phyloP scores from a whole-genome alignment of 2,329 filamentous ascomycete species.

The Cladophialophora carrionii region DNA sequence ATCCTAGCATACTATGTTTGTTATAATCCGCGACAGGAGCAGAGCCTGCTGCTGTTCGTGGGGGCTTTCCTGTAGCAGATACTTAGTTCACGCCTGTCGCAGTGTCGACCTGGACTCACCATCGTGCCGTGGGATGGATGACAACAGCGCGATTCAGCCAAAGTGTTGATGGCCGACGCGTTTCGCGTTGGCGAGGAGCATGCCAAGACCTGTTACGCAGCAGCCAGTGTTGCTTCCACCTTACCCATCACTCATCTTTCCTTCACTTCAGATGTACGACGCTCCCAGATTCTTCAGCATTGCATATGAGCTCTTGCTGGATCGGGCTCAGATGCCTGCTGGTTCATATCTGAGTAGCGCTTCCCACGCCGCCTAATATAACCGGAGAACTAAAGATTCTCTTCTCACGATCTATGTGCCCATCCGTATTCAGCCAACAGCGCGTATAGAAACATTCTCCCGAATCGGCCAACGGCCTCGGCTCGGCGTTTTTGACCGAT shows the following conservation, averaged over 20 bases:
- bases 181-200: neutral
- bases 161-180: neutral
- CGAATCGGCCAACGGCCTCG: neutral
- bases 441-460: slow-evolving; percentile 6
- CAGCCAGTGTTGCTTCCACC: neutral
- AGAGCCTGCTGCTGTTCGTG: slow-evolving; percentile 97
- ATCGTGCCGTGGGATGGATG: neutral
- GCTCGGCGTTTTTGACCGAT: neutral
- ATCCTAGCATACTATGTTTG: slow-evolving; percentile 76
- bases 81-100: slow-evolving; percentile 4
- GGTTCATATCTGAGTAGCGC: neutral
- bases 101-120: neutral
- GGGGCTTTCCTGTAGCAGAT: slow-evolving; percentile 72
- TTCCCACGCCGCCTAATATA: neutral
- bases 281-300: neutral
- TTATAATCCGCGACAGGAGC: slow-evolving; percentile 91
- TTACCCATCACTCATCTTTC: neutral
- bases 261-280: neutral
- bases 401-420: neutral
- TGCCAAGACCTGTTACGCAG: neutral
- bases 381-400: neutral
- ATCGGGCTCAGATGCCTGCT: slow-evolving; percentile 10
- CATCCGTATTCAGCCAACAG: neutral
- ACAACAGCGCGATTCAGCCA: neutral
- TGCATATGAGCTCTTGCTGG: neutral